Base-by-base conservation (phyloP, 805 yeast genomes). In the Candida silvatica region DNA sequence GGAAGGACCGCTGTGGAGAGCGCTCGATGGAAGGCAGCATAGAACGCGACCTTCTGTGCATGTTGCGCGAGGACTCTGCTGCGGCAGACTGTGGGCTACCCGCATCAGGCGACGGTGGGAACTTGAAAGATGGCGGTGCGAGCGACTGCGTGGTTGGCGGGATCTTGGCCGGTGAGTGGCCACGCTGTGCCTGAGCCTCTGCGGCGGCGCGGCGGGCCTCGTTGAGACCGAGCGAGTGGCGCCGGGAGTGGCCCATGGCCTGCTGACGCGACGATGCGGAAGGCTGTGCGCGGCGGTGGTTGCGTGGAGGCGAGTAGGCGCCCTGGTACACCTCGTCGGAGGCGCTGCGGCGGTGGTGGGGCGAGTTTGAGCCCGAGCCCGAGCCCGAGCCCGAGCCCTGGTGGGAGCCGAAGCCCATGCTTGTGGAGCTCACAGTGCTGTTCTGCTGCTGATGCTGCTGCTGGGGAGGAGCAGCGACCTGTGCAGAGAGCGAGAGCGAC, bases 201-300 rank as follows among this genome's bases (percentile, higher is more conserved):
- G 96, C 96, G n/a, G 98, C 98, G 5, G 97, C 97, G 46, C 80
- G 80, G 49, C 84, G 87, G 9, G 97, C 97, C 59, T 90, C 98
- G 35, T 78, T 78, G 38, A 90, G 66, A 2, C 94, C 97, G 40
- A 90, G 64, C 0, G 97, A 87, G 56, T 90, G 97, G 56, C 98
- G 76, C 62, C 98, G 77, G 28, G 69, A 64, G 54, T 90, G 98
- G 24, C 97, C 95, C 40, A 66, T 61, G 12, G 62, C 63, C 32
- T 64, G 26, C 45, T 50, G 17, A 37, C 43, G 29, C 3, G 57
- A 44, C 11, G 56, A 41, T 5, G 40, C 44, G 2, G 60, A 55
- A 0, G 61, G 71, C 31, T 69, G 75, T 0, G 72, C 65, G 45
- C 71, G 61, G 51, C 72, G 63, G 41, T 72, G 77, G 16, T 62